phyloP scores from a whole-genome alignment of 2,329 filamentous ascomycete genomes.

The Fusarium globosum region DNA sequence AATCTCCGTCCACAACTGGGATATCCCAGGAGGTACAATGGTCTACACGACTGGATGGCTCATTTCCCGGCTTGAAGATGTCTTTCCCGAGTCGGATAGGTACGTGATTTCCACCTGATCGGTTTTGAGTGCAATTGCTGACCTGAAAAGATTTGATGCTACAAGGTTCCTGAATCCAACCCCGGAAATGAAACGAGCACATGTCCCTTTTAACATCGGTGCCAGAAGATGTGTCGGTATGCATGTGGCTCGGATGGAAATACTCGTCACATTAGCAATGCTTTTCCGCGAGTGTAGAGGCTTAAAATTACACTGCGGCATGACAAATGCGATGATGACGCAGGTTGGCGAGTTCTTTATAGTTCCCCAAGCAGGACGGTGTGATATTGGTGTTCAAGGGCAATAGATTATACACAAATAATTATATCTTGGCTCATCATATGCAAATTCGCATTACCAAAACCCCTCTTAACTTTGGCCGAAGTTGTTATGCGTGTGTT shows the following conservation, averaged over 20 bases:
- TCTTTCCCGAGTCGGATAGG: neutral
- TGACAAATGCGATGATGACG: constrained; percentile 1
- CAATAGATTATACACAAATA: neutral
- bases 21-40: constrained; percentile 1
- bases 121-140: fast-evolving
- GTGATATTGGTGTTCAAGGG: fast-evolving
- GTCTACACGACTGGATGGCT: constrained; percentile 18
- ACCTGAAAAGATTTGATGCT: neutral
- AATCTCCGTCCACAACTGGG: neutral
- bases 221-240: constrained; percentile 8
- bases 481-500: neutral
- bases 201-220: constrained; percentile 9
- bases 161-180: neutral
- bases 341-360: constrained; percentile 8
- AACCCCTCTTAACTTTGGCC: neutral
- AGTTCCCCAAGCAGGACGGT: neutral
- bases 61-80: neutral
- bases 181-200: neutral
- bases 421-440: fast-evolving
- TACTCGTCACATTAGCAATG: neutral
- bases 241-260: constrained; percentile 16
- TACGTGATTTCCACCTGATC: fast-evolving
- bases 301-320: neutral
- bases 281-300: neutral
- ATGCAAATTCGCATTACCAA: no score